These are phyloP conservation scores for Sporothrix inflata DNA, from an alignment of 2,329 filamentous ascomycete species.

Conservation along the genomic window DNA sequence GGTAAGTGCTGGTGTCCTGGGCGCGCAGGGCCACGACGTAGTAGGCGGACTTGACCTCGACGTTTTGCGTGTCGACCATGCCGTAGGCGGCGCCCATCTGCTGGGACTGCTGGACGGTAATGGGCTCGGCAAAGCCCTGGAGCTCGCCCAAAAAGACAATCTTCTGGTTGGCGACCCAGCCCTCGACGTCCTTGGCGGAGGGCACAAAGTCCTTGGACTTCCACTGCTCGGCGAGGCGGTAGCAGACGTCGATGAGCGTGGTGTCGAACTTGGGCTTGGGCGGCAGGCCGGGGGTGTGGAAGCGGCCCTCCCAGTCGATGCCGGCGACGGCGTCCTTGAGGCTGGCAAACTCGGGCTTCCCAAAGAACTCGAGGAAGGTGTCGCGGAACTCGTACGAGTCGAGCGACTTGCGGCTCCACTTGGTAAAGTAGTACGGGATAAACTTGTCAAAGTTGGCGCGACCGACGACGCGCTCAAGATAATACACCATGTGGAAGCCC, in stretches of 20 bases:
- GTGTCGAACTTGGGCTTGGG: conserved; percentile 92
- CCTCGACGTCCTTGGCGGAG: conserved; percentile 66
- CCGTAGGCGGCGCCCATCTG: conserved; percentile 76
- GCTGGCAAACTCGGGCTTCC: conserved; percentile 62
- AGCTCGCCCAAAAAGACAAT: conserved; percentile 87
- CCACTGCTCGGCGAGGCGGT: conserved; percentile 82
- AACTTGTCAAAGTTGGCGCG: conserved; percentile 91
- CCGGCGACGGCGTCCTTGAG: conserved; percentile 66
- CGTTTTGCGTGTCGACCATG: conserved; percentile 75
- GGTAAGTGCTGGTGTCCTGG: conserved; percentile 68
- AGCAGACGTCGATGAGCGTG: conserved; percentile 81
- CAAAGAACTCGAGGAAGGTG: conserved; percentile 85
- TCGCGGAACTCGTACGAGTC: conserved; percentile 94
- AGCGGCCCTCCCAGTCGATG: conserved; percentile 88
- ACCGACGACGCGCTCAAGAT: conserved; percentile 83
- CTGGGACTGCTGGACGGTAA: conserved; percentile 68
- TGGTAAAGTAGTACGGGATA: conserved; percentile 91
- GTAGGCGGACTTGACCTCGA: conserved; percentile 82
- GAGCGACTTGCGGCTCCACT: conserved; percentile 81
- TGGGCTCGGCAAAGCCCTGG: conserved; percentile 65
- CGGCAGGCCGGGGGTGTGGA: conserved; percentile 86
- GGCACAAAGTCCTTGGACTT: conserved; percentile 64
- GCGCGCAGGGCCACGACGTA: conserved; percentile 78
- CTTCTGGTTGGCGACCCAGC: conserved; percentile 83
- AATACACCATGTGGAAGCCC: conserved; percentile 91